These are phyloP conservation scores for Diaporthe sp. DNA, from an alignment of 2,329 filamentous ascomycete species.

Conservation along the genomic window DNA sequence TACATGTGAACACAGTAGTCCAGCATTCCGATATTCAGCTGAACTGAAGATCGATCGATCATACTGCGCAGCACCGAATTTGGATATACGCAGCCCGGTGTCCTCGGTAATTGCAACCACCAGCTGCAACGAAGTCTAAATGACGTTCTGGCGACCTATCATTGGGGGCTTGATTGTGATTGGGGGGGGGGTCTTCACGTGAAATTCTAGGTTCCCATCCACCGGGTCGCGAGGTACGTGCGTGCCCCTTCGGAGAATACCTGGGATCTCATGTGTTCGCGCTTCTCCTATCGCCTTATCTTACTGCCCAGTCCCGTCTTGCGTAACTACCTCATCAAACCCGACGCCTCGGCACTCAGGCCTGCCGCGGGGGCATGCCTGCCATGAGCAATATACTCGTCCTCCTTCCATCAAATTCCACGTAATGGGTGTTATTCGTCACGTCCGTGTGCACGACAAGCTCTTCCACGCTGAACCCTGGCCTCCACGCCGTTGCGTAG, in stretches of 20 bases:
- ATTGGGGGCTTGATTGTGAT: not conserved
- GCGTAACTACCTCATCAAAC: not conserved
- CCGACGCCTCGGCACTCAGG: not conserved
- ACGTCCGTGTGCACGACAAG: not conserved
- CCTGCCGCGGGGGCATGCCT: not conserved
- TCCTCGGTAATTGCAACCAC: not conserved
- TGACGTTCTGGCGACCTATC: not conserved
- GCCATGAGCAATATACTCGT: not conserved
- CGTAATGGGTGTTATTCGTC: not conserved
- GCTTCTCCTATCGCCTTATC: not conserved
- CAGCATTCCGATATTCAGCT: not conserved
- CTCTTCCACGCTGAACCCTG: not conserved
- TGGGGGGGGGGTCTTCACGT: not conserved
- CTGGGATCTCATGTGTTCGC: not conserved
- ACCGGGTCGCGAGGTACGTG: not conserved
- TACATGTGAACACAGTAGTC: not conserved
- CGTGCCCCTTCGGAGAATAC: constrained; percentile 2
- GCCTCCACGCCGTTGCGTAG: not conserved
- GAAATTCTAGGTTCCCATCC: not conserved
- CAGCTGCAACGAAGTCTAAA: not conserved
- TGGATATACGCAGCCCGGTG: not conserved
- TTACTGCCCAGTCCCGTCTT: not conserved
- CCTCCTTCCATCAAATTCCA: constrained; percentile 13
- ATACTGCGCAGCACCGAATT: not conserved
- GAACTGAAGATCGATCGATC: not conserved